Conservation (phyloP, 169 alveolate genomes). For the Cryptosporidium ubiquitum region DNA sequence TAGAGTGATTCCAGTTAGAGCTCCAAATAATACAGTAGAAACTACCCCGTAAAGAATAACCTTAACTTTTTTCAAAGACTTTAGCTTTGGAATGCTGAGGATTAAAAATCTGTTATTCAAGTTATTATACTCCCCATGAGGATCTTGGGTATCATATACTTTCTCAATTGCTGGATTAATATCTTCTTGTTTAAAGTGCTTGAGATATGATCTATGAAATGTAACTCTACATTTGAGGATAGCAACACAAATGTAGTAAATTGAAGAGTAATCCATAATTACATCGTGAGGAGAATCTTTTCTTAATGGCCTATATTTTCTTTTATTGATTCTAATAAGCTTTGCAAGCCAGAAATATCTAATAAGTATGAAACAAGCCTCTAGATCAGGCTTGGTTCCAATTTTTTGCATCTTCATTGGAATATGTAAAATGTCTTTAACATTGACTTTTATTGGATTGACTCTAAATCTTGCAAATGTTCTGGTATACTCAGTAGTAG, state of each 20-base stretch:
- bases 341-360: conserved; percentile 43
- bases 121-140: conserved; percentile 15
- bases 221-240: conserved; percentile 61
- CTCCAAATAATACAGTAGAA: conserved; percentile 44
- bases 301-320: conserved; percentile 37
- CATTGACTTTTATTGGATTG: conserved; percentile 53
- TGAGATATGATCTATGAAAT: conserved; percentile 62
- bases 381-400: conserved; percentile 25
- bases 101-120: conserved; percentile 30
- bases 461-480: conserved; percentile 51
- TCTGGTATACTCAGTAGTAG: conserved; percentile 42
- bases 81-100: conserved; percentile 32
- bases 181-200: conserved; percentile 10
- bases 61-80: conserved; percentile 45
- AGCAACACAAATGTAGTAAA: conserved; percentile 34
- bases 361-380: conserved; percentile 32
- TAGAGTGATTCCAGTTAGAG: conserved; percentile 36
- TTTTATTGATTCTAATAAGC: conserved; percentile 29
- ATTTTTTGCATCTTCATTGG: conserved; percentile 69
- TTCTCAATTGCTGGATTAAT: conserved; percentile 14
- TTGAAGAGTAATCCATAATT: conserved; percentile 44
- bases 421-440: conserved; percentile 32
- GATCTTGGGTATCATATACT: conserved; percentile 61
- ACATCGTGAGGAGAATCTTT: conserved; percentile 25
- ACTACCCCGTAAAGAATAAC: conserved; percentile 25